Conservation (phyloP, 176 grass and related monocot genomes). For the Hsuehochloa calcarea region DNA sequence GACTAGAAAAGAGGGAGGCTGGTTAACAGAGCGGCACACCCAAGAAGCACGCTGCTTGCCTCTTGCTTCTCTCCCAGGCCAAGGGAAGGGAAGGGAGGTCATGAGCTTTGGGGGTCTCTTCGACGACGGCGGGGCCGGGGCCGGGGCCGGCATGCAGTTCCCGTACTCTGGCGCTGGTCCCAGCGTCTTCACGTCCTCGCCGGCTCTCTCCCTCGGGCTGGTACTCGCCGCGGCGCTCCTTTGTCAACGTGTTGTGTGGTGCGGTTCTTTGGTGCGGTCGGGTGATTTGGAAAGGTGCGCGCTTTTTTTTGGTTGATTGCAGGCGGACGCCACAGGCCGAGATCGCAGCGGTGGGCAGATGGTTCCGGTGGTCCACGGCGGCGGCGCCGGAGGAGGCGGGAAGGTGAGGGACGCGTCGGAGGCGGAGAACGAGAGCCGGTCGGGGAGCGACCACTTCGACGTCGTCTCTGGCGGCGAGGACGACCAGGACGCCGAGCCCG, state of each 20-base stretch:
- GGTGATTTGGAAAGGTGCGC: background rate
- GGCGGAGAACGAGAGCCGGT: constrained; percentile 56
- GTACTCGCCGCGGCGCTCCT: constrained; percentile 21
- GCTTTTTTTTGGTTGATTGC: background rate
- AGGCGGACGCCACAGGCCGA: constrained; percentile 16
- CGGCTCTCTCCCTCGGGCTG: constrained; percentile 58
- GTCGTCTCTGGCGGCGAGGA: background rate
- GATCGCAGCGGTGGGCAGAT: background rate
- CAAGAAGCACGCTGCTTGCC: background rate
- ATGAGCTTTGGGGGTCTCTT: constrained; percentile 52
- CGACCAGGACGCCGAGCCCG: constrained; percentile 38
- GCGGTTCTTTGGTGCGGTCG: background rate
- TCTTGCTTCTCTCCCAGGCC: background rate
- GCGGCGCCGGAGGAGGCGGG: background rate
- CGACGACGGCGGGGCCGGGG: constrained; percentile 18
- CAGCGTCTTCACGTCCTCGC: constrained; percentile 46
- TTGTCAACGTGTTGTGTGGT: background rate
- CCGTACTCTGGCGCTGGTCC: background rate
- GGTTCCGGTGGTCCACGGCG: background rate
- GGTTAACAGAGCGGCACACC: background rate
- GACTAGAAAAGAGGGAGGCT: background rate
- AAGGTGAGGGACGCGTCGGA: background rate
- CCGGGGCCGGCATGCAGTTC: constrained; percentile 18
- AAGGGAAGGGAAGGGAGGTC: background rate
- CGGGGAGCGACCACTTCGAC: constrained; percentile 48